These are phyloP conservation scores for Verticillium zaregamsianum DNA, from an alignment of 2,329 filamentous ascomycete genomes.

Conservation along the genomic window DNA sequence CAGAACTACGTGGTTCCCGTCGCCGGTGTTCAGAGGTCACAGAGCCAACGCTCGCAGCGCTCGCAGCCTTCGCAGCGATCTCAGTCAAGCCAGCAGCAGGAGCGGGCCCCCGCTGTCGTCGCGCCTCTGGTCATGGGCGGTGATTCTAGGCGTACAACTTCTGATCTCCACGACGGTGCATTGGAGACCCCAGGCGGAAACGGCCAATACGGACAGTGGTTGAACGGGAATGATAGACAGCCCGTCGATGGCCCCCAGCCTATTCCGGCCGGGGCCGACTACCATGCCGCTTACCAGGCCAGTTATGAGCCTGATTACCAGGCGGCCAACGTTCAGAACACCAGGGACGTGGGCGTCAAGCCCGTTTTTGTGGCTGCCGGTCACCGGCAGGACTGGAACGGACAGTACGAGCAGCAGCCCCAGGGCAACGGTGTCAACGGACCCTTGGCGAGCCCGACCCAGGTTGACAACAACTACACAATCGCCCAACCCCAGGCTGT, in stretches of 20 bases:
- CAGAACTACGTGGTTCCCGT: conserved; percentile 1
- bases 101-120: background rate
- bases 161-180: background rate
- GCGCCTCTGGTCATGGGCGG: background rate
- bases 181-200: conserved; percentile 10
- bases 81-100: background rate
- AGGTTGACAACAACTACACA: background rate
- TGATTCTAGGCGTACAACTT: background rate
- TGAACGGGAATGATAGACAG: conserved; percentile 3
- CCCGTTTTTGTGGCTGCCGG: background rate
- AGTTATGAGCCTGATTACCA: background rate
- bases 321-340: background rate
- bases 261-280: background rate
- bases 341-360: background rate
- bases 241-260: background rate
- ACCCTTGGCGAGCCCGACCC: background rate
- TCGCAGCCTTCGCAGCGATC: background rate
- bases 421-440: background rate
- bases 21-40: conserved; percentile 3
- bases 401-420: background rate
- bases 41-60: conserved; percentile 3
- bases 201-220: conserved; percentile 10
- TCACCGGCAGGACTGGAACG: background rate
- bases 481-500: conserved; percentile 5
- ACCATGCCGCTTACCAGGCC: background rate